Evolutionary conservation across 2,329 filamentous ascomycete species (phyloP), one percentile per base, ranked within the genome.

Genomic region (Rhexocercosporidium sp.): DNA sequence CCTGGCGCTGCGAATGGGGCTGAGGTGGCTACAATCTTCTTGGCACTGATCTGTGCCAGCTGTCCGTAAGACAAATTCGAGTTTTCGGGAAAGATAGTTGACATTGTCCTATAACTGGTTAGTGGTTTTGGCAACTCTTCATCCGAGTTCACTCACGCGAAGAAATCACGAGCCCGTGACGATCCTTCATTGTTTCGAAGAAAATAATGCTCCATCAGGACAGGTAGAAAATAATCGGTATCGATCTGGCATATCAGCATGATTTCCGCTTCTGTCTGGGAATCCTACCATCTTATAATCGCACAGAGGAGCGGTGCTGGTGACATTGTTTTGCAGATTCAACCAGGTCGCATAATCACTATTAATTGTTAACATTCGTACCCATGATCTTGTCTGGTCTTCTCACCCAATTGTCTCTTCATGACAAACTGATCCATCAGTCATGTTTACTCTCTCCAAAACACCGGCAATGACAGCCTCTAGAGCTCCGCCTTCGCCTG

Each of bases 391-490:
- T 2, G n/a, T 3, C 9, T 46, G n/a, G 22, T 69, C 64, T 31
- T 44, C 61, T 59, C 51, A 79, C 77, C 84, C 88, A 69, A 90
- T 86, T 0, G 86, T 88, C 73, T 90, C 88, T 74, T 91, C 88
- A 69, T 91, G 89, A 59, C 85, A 88, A 1, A 86, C 86, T 18
- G 81, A 86, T 0, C 88, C 88, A 71, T 90, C 87, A 0, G 81
- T 85, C 3, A 80, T 79, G 69, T 90, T 86, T 57, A 90, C 81
- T 12, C 88, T 82, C 72, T 91, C 88, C 6, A 90, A 75, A 0
- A 89, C 86, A 1, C 86, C 84, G 0, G 81, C 81, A 22, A 90
- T 85, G 1, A 89, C 86, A 3, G 88, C 87, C 74, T 91, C 88
- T 16, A 88, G 80, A 0, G 86, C 83, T 3, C 86, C 82, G 0